These are phyloP conservation scores for Endogone sp. DNA, from an alignment of 192 early-diverging fungal species.

Conservation along the genomic window DNA sequence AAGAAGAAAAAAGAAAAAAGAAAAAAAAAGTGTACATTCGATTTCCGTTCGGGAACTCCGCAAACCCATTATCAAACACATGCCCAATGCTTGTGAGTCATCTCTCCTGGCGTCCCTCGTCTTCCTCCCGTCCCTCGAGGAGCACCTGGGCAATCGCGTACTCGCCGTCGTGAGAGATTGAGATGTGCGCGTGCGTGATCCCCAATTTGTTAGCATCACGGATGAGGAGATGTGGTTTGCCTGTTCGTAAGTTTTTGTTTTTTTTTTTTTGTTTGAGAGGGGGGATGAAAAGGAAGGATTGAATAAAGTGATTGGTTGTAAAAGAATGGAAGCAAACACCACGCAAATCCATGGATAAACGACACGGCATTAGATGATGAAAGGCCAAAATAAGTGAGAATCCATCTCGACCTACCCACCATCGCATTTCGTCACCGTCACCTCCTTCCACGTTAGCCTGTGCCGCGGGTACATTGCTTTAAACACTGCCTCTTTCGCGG, in stretches of 20 bases:
- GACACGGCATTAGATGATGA: not conserved
- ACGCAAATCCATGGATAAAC: too few species aligned
- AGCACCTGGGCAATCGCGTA: conserved; percentile 67
- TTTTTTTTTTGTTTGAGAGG: not conserved
- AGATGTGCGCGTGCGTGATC: conserved; percentile 41
- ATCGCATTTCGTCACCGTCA: conserved; percentile 46
- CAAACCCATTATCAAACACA: too few species aligned
- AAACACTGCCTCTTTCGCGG: conserved; percentile 69
- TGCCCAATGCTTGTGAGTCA: too few species aligned
- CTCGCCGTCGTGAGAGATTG: conserved; percentile 79
- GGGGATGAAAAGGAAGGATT: too few species aligned
- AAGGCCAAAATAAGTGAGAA: too few species aligned
- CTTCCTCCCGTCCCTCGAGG: conserved; percentile 37
- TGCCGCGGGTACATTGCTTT: conserved; percentile 65
- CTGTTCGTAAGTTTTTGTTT: too few species aligned
- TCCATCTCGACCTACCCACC: conserved; percentile 24
- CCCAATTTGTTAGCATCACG: conserved; percentile 26
- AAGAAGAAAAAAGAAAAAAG: too few species aligned
- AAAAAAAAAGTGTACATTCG: too few species aligned
- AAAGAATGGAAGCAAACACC: not conserved
- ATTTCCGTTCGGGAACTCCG: too few species aligned
- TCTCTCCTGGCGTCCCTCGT: too few species aligned
- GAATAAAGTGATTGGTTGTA: not conserved
- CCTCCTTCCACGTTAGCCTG: conserved; percentile 59
- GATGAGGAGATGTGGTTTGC: conserved; percentile 41